These are phyloP conservation scores for Acorus gramineus DNA, from an alignment of 106 monocot species.

Conservation along the genomic window DNA sequence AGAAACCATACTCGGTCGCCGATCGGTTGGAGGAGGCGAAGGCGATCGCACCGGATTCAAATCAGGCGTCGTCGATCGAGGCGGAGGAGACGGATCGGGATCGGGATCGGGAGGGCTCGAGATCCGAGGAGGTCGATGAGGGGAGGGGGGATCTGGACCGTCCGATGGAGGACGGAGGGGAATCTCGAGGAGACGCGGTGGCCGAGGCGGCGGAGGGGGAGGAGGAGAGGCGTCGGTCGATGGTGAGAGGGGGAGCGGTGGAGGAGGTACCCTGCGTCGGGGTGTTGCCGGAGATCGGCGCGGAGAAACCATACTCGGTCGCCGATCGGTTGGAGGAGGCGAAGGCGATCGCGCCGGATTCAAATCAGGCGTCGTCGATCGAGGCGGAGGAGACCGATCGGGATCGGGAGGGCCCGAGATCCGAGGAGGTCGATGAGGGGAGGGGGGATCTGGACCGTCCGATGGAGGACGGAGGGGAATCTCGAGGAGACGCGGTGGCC, in stretches of 20 bases:
- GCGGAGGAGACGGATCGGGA: too few species aligned
- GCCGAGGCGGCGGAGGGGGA: background rate
- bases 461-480: too few species aligned
- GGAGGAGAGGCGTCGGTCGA: background rate
- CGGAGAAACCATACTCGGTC: background rate
- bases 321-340: background rate
- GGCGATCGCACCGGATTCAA: background rate
- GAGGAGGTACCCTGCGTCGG: too few species aligned
- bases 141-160: background rate
- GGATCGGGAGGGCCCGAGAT: background rate
- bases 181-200: too few species aligned
- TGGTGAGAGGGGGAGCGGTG: background rate
- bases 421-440: background rate
- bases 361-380: background rate
- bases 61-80: background rate
- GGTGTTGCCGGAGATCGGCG: background rate
- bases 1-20: background rate
- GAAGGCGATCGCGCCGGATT: background rate
- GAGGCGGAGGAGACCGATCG: background rate
- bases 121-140: background rate
- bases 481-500: too few species aligned
- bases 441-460: background rate
- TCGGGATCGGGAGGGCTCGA: background rate
- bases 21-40: background rate
- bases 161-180: too few species aligned